Conservation (phyloP, 345 rosid species). For the Camelina sativa region DNA sequence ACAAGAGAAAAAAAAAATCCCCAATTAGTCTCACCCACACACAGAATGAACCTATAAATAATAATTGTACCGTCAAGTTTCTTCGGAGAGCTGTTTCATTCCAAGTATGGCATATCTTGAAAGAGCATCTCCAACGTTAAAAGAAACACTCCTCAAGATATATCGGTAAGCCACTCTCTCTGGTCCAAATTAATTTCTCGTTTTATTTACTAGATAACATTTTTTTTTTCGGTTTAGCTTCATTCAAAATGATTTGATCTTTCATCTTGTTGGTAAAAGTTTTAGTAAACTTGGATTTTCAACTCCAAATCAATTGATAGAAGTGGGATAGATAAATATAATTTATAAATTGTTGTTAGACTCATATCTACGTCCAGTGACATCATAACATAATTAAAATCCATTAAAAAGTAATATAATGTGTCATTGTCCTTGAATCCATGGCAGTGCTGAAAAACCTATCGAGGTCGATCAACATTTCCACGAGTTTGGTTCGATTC, state of each 20-base stretch:
- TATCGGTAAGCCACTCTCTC: conserved; percentile 28
- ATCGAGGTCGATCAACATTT: conserved; percentile 72
- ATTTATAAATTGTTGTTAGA: neutral
- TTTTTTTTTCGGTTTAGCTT: neutral
- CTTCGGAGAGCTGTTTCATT: conserved; percentile 4
- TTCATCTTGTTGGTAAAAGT: neutral
- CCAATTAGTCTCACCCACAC: neutral
- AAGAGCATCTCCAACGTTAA: conserved; percentile 41
- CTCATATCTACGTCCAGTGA: neutral
- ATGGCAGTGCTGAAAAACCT: conserved; percentile 66
- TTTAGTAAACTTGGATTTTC: neutral
- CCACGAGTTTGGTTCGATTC: conserved; percentile 77
- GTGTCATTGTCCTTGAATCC: conserved; percentile 27
- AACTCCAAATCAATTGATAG: neutral
- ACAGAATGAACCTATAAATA: neutral
- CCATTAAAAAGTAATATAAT: neutral
- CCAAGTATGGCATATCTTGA: conserved; percentile 42
- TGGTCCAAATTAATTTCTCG: neutral
- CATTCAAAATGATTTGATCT: neutral
- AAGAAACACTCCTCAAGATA: conserved; percentile 47
- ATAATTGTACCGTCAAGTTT: conserved; percentile 13
- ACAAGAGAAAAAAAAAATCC: conserved; percentile 9
- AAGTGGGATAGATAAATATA: neutral
- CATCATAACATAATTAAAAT: neutral
- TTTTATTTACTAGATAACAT: too few relatives aligned